A percentile compares a stretch with the other conserved stretches of the same genome.
Evolutionary conservation across 2,329 filamentous ascomycete species (phyloP).

Genomic region (Trichoderma breve): DNA sequence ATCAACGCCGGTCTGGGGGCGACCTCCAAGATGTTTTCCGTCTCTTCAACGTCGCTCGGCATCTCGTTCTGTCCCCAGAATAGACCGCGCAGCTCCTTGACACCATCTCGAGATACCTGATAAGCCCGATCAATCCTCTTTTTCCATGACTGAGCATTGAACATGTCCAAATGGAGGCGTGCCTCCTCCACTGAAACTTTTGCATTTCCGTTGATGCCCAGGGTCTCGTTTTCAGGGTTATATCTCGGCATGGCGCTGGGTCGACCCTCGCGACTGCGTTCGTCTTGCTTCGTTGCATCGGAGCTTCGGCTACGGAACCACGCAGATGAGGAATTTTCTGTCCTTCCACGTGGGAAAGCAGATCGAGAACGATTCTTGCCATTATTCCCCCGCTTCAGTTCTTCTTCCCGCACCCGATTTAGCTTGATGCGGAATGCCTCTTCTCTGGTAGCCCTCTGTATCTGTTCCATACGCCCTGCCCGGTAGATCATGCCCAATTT

Average conservation of each 20-base stretch:
- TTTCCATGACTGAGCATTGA: slow-evolving; percentile 92
- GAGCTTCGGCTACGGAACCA: slow-evolving; percentile 56
- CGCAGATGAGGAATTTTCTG: slow-evolving; percentile 31
- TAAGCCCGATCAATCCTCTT: slow-evolving; percentile 79
- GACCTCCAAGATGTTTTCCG: slow-evolving; percentile 81
- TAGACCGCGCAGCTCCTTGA: slow-evolving; percentile 72
- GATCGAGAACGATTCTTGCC: slow-evolving; percentile 55
- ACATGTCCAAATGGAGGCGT: slow-evolving; percentile 67
- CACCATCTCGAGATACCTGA: slow-evolving; percentile 65
- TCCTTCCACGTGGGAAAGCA: slow-evolving; percentile 40
- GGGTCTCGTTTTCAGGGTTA: slow-evolving; percentile 68
- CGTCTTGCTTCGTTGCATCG: slow-evolving; percentile 41
- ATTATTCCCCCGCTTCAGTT: slow-evolving; percentile 52
- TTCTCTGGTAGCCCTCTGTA: slow-evolving; percentile 83
- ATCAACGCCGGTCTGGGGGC: slow-evolving; percentile 82
- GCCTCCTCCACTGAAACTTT: slow-evolving; percentile 76
- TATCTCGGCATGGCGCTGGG: slow-evolving; percentile 61
- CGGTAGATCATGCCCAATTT: slow-evolving; percentile 94
- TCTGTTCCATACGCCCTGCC: slow-evolving; percentile 82
- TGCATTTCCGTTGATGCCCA: slow-evolving; percentile 66
- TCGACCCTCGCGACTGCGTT: slow-evolving; percentile 32
- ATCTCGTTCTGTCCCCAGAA: slow-evolving; percentile 82
- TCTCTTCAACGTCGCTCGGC: slow-evolving; percentile 77
- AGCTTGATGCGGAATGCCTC: slow-evolving; percentile 86
- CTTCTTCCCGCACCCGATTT: slow-evolving; percentile 76